Conservation (phyloP, 129 eudicot species). For the Artemisia tridentata region DNA sequence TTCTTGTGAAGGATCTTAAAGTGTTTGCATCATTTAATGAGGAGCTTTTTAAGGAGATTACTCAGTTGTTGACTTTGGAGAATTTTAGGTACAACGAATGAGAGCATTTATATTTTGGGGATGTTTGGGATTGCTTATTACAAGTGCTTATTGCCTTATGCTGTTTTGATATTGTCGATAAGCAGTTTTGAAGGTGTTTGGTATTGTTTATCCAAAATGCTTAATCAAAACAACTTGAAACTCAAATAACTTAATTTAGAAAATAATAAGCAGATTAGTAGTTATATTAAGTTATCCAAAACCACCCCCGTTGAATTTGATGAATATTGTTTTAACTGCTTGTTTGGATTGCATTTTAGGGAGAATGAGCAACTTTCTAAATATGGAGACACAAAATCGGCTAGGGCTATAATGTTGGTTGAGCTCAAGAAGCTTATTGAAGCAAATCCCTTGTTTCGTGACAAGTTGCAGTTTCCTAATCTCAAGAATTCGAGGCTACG, state of each 20-base stretch:
- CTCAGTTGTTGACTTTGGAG: constrained; percentile 78
- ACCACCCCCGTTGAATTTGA: not conserved
- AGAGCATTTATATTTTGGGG: not conserved
- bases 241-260: no score
- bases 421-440: constrained; percentile 92
- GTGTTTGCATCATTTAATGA: constrained; percentile 93
- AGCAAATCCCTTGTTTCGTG: constrained; percentile 92
- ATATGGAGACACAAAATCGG: constrained; percentile 90
- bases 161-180: no score
- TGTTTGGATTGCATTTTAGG: constrained; percentile 42
- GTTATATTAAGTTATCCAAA: no score
- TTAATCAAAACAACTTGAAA: no score
- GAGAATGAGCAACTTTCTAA: constrained; percentile 89
- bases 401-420: constrained; percentile 89
- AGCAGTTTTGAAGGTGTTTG: no score
- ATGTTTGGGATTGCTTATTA: no score
- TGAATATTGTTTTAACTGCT: constrained; percentile 1
- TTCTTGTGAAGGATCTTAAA: constrained; percentile 91
- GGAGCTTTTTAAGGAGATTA: constrained; percentile 89
- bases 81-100: constrained; percentile 67
- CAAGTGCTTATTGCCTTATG: no score
- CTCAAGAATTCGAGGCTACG: constrained; percentile 87
- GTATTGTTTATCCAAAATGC: no score
- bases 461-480: constrained; percentile 79
- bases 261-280: no score